Conservation (phyloP, 2,329 filamentous ascomycete species). For the Epichloe festucae region DNA sequence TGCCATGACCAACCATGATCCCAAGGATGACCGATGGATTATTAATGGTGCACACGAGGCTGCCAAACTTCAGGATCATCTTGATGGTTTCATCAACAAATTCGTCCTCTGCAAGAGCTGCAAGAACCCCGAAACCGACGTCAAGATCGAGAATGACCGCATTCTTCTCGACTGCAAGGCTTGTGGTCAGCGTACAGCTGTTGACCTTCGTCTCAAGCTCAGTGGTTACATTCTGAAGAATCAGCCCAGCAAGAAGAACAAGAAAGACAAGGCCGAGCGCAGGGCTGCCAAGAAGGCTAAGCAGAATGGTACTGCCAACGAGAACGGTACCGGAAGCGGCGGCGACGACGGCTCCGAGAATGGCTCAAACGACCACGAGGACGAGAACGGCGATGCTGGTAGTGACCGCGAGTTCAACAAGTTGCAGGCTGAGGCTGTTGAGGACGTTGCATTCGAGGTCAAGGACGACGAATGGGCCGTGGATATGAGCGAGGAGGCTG, state of each 20-base stretch:
- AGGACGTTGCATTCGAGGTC: constrained; percentile 41
- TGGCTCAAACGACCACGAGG: constrained; percentile 34
- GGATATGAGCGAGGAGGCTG: constrained; percentile 88
- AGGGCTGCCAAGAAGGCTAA: constrained; percentile 88
- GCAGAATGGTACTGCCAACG: constrained; percentile 50
- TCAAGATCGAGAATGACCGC: constrained; percentile 83
- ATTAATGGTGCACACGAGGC: constrained; percentile 98
- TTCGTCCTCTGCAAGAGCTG: constrained; percentile 99
- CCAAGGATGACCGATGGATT: constrained; percentile 97
- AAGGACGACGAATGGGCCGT: constrained; percentile 92
- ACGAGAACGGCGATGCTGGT: constrained; percentile 49
- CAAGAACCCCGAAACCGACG: constrained; percentile 98
- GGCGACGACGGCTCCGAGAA: constrained; percentile 39
- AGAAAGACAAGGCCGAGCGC: constrained; percentile 89
- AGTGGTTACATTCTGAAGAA: constrained; percentile 97
- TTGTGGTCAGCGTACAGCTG: constrained; percentile 83
- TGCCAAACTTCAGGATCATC: constrained; percentile 89
- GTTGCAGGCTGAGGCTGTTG: constrained; percentile 49
- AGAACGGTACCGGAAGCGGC: constrained; percentile 48
- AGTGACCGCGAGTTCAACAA: constrained; percentile 90
- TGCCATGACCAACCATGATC: constrained; percentile 96
- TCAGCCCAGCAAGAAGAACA: constrained; percentile 70
- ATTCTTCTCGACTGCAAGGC: constrained; percentile 98
- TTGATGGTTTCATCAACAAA: constrained; percentile 96
- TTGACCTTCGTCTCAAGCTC: constrained; percentile 88